phyloP scores from a whole-genome alignment of 2,329 filamentous ascomycete species.

The Xylariales sp. region DNA sequence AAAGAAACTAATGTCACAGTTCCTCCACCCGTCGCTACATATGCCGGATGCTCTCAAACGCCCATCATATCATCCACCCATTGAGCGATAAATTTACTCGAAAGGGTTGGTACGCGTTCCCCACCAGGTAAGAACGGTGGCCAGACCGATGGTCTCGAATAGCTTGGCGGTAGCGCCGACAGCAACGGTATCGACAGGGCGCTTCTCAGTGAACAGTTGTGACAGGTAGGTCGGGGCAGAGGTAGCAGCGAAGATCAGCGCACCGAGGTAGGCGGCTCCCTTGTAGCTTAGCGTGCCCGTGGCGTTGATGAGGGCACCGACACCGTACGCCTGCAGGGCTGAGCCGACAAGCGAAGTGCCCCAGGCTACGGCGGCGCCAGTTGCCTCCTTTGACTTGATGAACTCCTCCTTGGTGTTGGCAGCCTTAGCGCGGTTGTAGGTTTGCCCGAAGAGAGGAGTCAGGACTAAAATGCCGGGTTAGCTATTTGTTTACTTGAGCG shows the following conservation, averaged over 20 bases:
- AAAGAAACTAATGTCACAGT: conserved; percentile 7
- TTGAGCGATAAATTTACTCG: too few species aligned
- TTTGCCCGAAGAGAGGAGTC: conserved; percentile 85
- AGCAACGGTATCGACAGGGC: conserved; percentile 83
- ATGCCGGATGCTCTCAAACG: too few species aligned
- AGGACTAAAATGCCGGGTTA: conserved; percentile 49
- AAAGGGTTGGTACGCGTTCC: conserved; percentile 93
- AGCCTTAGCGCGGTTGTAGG: conserved; percentile 86
- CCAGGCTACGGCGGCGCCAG: conserved; percentile 81
- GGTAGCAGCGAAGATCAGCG: conserved; percentile 85
- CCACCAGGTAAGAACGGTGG: conserved; percentile 94
- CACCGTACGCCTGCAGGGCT: conserved; percentile 82
- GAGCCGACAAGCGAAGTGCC: conserved; percentile 87
- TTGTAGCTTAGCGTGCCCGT: conserved; percentile 95
- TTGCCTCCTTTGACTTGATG: conserved; percentile 86
- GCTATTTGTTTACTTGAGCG: too few species aligned
- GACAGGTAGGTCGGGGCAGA: conserved; percentile 81
- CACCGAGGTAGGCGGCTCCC: conserved; percentile 89
- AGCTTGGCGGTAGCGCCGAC: conserved; percentile 79
- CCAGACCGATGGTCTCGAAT: conserved; percentile 89
- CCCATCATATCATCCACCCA: too few species aligned
- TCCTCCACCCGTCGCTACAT: conserved; percentile 2
- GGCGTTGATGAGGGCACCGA: conserved; percentile 87
- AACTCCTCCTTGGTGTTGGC: conserved; percentile 97
- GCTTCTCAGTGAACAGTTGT: conserved; percentile 86